Conservation (phyloP, 1,139 yeast genomes). For the Geotrichum histeridarum region DNA sequence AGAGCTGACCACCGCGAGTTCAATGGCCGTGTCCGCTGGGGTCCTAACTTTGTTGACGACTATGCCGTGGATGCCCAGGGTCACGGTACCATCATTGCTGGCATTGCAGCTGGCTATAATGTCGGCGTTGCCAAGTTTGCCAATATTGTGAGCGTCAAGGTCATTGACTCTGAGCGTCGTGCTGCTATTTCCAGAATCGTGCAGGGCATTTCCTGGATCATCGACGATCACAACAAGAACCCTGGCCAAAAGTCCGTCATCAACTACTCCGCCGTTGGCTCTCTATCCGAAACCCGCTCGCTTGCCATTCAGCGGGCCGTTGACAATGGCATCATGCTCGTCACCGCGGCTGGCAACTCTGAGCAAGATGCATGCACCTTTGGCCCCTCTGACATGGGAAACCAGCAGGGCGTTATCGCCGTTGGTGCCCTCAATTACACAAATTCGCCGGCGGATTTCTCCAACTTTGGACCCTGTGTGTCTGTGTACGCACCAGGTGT, state of each 20-base stretch:
- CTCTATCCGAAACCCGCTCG: slow-evolving; percentile 75
- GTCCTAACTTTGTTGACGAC: slow-evolving; percentile 35
- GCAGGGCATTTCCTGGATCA: slow-evolving; percentile 34
- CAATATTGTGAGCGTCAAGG: slow-evolving; percentile 41
- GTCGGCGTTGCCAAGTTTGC: slow-evolving; percentile 46
- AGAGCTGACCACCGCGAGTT: slow-evolving; percentile 47
- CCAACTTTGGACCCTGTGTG: slow-evolving; percentile 75
- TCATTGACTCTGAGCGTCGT: slow-evolving; percentile 35
- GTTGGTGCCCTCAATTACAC: slow-evolving; percentile 79
- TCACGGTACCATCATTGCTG: slow-evolving; percentile 46
- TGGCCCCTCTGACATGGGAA: slow-evolving; percentile 67
- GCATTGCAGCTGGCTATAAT: slow-evolving; percentile 42
- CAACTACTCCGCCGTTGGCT: slow-evolving; percentile 88
- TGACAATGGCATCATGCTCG: slow-evolving; percentile 72
- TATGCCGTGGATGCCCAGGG: slow-evolving; percentile 38
- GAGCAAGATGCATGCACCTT: slow-evolving; percentile 78
- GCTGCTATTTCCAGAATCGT: slow-evolving; percentile 35
- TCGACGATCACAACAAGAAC: slow-evolving; percentile 52
- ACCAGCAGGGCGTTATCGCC: slow-evolving; percentile 45
- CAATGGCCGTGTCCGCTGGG: slow-evolving; percentile 44
- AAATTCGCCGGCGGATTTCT: slow-evolving; percentile 49
- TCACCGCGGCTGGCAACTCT: slow-evolving; percentile 88
- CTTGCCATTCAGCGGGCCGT: slow-evolving; percentile 81
- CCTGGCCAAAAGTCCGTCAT: slow-evolving; percentile 83
- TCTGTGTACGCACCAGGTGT: slow-evolving; percentile 84